Evolutionary conservation across 441 rosid genomes (phyloP), one percentile per base, ranked within the genome.

Genomic region (Populus trichocarpa): DNA sequence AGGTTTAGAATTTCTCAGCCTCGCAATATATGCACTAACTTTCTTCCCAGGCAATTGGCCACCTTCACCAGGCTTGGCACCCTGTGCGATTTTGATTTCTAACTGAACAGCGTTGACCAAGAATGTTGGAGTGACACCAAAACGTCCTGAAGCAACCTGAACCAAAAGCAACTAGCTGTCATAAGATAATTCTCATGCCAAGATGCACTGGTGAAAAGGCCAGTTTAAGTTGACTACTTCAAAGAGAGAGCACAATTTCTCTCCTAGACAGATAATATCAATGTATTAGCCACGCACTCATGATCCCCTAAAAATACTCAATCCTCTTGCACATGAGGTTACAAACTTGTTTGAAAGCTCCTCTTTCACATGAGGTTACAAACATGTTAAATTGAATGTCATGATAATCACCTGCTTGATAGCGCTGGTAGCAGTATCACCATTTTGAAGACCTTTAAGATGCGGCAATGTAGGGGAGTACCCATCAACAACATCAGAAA

Each of bases 51-150:
- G 99, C 84, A 96, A 86, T 83, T 96, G 99, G 42, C 99, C 98
- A 71, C 99, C 99, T 88, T 93, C 99, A 35, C 99, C 99, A 61
- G 99, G 99, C 84, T 94, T 96, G 71, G 99, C 99, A 79, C 99
- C 99, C 89, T 94, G 98, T 74, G 99, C 99, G 80, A 96, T 95
- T 90, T 96, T 96, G 82, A 96, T 96, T 84, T 96, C 99, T 79
- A 94, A 20, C 75, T 94, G 99, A 85, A 90, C 98, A 38, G 98
- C 99, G 86, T 96, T 96, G 38, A 86, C 99, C 88, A 96, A 86
- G 90, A 96, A 96, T 16, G 98, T 96, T 74, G 99, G 98, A 72
- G 99, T 96, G 75, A 94, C 99, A 81, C 98, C 98, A 85, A 96
- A 96, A 70, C 98, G 97, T 20, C 99, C 98, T 73, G 99, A 96